These are phyloP conservation scores for Colletotrichum sp. DNA, from an alignment of 2,329 filamentous ascomycete genomes.

Conservation along the genomic window DNA sequence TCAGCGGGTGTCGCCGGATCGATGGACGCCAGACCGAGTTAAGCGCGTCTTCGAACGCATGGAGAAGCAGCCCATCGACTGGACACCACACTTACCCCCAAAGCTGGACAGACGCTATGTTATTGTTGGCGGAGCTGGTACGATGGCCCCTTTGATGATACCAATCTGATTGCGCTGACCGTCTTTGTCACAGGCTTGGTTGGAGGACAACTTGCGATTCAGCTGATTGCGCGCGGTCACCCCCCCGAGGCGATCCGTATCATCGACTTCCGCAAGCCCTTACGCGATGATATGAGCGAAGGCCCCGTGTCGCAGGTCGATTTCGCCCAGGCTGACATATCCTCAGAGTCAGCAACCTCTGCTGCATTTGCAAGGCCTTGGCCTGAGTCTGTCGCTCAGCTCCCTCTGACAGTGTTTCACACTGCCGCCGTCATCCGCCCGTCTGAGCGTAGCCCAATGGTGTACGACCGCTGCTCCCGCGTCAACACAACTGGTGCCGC, in stretches of 20 bases:
- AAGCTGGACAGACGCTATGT: constrained; percentile 47
- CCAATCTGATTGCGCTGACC: neutral
- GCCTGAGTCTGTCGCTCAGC: constrained; percentile 40
- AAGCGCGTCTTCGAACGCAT: constrained; percentile 37
- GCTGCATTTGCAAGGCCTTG: constrained; percentile 54
- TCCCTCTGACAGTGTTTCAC: constrained; percentile 62
- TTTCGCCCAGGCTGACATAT: constrained; percentile 55
- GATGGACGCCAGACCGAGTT: constrained; percentile 42
- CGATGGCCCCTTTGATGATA: constrained; percentile 19
- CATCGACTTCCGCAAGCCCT: constrained; percentile 52
- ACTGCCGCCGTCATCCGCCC: constrained; percentile 60
- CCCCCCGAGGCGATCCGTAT: constrained; percentile 56
- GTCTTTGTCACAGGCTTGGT: constrained; percentile 48
- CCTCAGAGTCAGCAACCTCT: constrained; percentile 44
- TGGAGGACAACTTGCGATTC: constrained; percentile 57
- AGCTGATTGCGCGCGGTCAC: constrained; percentile 58
- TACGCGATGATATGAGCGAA: constrained; percentile 44
- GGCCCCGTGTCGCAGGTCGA: constrained; percentile 39
- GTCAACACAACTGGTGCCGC: constrained; percentile 57
- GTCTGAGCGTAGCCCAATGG: constrained; percentile 48
- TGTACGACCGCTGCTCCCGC: constrained; percentile 48
- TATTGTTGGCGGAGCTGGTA: constrained; percentile 52
- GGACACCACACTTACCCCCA: constrained; percentile 40
- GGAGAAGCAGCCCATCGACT: constrained; percentile 41
- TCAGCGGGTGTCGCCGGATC: constrained; percentile 31